Conservation (phyloP, 2,329 filamentous ascomycete genomes). For the Calonectria pseudoreteaudii region DNA sequence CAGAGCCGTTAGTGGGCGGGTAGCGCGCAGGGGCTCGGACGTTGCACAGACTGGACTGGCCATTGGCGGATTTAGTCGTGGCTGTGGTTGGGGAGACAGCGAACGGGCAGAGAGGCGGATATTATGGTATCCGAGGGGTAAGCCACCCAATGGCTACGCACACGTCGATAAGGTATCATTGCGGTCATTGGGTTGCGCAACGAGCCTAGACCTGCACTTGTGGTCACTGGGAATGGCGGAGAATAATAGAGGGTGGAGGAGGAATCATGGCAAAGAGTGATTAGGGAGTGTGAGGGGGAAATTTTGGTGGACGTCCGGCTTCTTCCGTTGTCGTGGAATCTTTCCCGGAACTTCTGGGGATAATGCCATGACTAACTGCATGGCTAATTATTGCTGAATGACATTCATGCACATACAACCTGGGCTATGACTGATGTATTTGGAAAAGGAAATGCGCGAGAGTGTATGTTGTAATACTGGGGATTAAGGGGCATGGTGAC, state of each 20-base stretch:
- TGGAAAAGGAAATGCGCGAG: not conserved
- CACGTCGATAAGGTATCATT: not conserved
- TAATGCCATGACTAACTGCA: not conserved
- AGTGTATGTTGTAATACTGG: not conserved
- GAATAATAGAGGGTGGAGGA: not conserved
- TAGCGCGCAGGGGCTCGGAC: not conserved
- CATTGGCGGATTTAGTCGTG: not conserved
- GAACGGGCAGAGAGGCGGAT: not conserved
- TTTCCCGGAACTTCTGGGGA: not conserved
- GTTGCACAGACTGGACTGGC: slow-evolving; percentile 7
- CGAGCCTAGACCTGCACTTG: not conserved
- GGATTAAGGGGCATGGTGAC: not conserved
- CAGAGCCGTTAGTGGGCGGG: not conserved
- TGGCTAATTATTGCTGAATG: not conserved
- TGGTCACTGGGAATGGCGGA: not conserved
- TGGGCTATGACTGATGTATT: not conserved
- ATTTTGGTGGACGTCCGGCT: not conserved
- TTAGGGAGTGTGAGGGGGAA: not conserved
- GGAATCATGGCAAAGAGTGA: not conserved
- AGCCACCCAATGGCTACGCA: not conserved
- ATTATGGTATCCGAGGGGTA: not conserved
- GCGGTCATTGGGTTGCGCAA: not conserved
- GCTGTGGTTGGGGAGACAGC: not conserved
- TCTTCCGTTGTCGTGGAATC: not conserved
- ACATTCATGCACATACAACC: not conserved